Evolutionary conservation across 1,284 basidiomycete species (phyloP), one percentile per base, ranked within the genome.

Genomic region (Cerrena zonata): DNA sequence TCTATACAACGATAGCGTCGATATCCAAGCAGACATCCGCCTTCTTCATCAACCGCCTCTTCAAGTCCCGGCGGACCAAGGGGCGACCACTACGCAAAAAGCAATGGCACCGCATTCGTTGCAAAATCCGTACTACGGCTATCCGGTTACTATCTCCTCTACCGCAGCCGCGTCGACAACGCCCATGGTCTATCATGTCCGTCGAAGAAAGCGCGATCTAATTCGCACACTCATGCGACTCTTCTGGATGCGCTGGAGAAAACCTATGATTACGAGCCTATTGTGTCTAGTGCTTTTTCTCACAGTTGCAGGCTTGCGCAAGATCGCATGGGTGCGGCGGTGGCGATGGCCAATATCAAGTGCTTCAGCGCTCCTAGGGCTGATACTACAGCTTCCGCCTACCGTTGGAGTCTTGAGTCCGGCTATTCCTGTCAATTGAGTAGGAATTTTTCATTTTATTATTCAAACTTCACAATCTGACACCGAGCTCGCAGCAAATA

Each of bases 81-180:
- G 18, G 10, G 18, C 10, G 7, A 41, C 25, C 37, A 5, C 37
- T 38, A 7, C 38, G 51, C 26, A 15, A 47, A 25, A 46, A 37
- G 39, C 38, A 18, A 47, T 47, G 52, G 71, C 75, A 24, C 72
- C 80, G 13, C 77, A 76, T 22, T 87, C 86, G 23, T 59, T 70
- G 36, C 66, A 79, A 46, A 92, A 91, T 58, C 90, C 90, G 0
- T 91, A 86, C 68, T 92, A 82, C 59, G 90, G 90, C n/a, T 93
- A 93, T 65, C 88, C 91, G 0, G 68, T 15, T 21, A 56, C 27
- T 4, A 24, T 24, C 44, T 30, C 48, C 19, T 50, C 62, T 30
- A 52, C 67, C 50, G 42, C 68, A 3, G 60, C 66, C 47, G 70
- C 78, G 42, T n/a, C n/a, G n/a, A n/a, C n/a, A n/a, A n/a, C n/a